phyloP scores from a whole-genome alignment of 257 asterid genomes.

The Solanum gandarillasii region DNA sequence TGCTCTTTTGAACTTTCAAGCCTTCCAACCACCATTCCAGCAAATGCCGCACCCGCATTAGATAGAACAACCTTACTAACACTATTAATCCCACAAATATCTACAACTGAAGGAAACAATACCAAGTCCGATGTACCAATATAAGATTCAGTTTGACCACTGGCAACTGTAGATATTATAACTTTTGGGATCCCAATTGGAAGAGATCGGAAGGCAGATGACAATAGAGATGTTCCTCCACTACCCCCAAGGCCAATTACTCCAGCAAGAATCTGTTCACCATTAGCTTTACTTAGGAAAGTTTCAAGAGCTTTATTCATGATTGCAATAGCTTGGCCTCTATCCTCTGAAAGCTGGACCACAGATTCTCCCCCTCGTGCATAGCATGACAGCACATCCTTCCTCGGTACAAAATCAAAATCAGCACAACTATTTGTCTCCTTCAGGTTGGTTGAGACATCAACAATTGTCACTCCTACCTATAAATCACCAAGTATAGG shows the following conservation, averaged over 20 bases:
- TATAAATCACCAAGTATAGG: slow-evolving; percentile 13
- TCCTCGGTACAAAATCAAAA: slow-evolving; percentile 56
- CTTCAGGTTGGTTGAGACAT: slow-evolving; percentile 53
- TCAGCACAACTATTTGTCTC: slow-evolving; percentile 37
- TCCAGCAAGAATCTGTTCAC: slow-evolving; percentile 46
- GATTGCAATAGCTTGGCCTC: slow-evolving; percentile 62
- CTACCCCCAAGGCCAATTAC: slow-evolving; percentile 93
- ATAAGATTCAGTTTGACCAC: slow-evolving; percentile 85
- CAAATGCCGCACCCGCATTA: slow-evolving; percentile 77
- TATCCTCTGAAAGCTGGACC: slow-evolving; percentile 52
- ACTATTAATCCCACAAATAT: slow-evolving; percentile 83
- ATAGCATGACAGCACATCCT: slow-evolving; percentile 53
- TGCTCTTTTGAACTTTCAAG: slow-evolving; percentile 23
- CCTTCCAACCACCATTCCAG: slow-evolving; percentile 77
- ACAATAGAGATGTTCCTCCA: slow-evolving; percentile 85
- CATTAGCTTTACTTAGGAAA: slow-evolving; percentile 40
- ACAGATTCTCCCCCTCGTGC: slow-evolving; percentile 13
- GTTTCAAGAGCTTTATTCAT: slow-evolving; percentile 53
- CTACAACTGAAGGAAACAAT: slow-evolving; percentile 91
- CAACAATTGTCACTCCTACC: slow-evolving; percentile 66
- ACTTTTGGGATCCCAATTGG: slow-evolving; percentile 82
- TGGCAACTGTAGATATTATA: slow-evolving; percentile 84
- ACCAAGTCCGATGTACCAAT: slow-evolving; percentile 94
- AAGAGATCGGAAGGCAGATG: slow-evolving; percentile 74
- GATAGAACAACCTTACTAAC: slow-evolving; percentile 63